These are phyloP conservation scores for Trichosporon sp. DNA, from an alignment of 1,284 basidiomycete genomes.

Conservation along the genomic window DNA sequence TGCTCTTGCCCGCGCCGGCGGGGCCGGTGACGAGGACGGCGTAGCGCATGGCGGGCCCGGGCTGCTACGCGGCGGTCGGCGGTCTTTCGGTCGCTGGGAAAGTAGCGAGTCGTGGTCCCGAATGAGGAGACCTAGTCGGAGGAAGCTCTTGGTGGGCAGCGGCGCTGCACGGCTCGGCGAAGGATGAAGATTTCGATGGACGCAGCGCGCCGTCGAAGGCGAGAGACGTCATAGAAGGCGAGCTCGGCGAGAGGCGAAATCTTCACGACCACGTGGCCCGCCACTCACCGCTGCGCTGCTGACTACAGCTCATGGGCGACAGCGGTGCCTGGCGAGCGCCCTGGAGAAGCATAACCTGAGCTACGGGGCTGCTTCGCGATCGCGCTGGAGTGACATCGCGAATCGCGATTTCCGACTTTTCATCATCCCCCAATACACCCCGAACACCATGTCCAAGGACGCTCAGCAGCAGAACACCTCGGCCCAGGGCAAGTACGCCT, in stretches of 20 bases:
- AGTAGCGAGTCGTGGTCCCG: too few relatives aligned
- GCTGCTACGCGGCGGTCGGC: too few relatives aligned
- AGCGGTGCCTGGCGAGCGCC: not conserved
- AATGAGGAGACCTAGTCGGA: too few relatives aligned
- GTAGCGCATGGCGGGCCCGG: constrained; percentile 77
- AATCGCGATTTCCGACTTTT: not conserved
- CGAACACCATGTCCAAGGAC: constrained; percentile 13
- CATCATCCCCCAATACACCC: not conserved
- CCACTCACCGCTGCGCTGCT: not conserved
- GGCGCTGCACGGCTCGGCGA: not conserved
- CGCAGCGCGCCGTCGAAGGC: not conserved
- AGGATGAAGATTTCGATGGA: constrained; percentile 1
- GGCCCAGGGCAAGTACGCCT: constrained; percentile 26
- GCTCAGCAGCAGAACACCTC: not conserved
- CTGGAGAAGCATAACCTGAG: not conserved
- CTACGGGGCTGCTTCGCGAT: not conserved
- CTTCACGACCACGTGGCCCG: not conserved
- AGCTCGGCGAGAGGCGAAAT: not conserved
- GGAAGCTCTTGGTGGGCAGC: not conserved
- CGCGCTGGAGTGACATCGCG: not conserved
- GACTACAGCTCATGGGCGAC: not conserved
- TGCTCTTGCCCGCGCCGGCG: constrained; percentile 96
- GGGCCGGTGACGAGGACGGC: constrained; percentile 70
- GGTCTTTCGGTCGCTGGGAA: too few relatives aligned
- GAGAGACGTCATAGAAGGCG: not conserved